Evolutionary conservation across 306 rosid species (phyloP), one percentile per base, ranked within the genome.

Genomic region (Casuarina cunninghamiana): DNA sequence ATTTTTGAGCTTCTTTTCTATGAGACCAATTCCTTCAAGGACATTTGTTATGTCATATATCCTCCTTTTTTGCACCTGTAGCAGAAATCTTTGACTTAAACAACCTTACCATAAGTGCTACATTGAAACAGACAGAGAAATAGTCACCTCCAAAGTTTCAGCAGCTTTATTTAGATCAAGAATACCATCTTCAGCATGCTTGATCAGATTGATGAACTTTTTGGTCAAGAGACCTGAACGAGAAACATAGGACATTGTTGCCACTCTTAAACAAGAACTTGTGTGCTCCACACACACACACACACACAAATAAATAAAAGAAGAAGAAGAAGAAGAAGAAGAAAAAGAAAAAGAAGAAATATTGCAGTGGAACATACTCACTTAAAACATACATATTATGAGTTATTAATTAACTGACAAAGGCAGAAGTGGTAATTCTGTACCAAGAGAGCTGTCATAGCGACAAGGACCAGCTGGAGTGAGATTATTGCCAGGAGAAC

Each of bases 21-120:
- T 95, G 32, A 95, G 99, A 79, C 99, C 99, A 78, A 95, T 93
- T 88, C 97, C 97, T 88, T 95, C 99, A 41, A 95, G 97, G 78
- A 95, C 99, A 86, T 95, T 92, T 78, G 99, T 95, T 86, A 92
- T 95, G 78, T 95, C 99, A 84, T 95, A 95, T 89, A 95, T 95
- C 69, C 99, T 89, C 76, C 99, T 88, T 88, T 95, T 92, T 87
- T 95, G 97, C 76, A 95, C 98, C 97, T 95, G 89, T 73, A 75
- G 74, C 70, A 72, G 84, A 77, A 16, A 77, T 51, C 75, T 65
- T 83, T 77, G 74, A 66, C 72, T 81, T 74, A 75, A 41, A 54
- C 60, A 76, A 58, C 73, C 77, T 80, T 48, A 75, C 75, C 50
- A 67, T 75, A 80, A 42, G 73, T 76, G 63, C 82, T 60, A 69